phyloP scores from a whole-genome alignment of 164 flowering plant species.

The Aristolochia contorta region DNA sequence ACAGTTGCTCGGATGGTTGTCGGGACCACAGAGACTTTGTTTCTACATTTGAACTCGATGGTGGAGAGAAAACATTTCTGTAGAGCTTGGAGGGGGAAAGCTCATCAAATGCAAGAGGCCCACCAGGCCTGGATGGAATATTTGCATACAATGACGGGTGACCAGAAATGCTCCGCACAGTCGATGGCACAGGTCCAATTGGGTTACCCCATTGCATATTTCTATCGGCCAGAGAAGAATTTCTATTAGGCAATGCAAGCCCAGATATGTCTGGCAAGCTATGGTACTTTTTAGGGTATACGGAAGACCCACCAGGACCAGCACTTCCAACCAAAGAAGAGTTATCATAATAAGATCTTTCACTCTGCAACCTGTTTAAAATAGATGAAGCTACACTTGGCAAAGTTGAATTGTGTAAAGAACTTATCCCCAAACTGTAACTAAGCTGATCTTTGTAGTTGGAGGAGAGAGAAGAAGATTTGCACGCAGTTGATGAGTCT shows the following conservation, averaged over 20 bases:
- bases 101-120: slow-evolving; percentile 48
- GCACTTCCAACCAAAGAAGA: slow-evolving; percentile 23
- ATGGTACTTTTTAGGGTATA: slow-evolving; percentile 62
- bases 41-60: slow-evolving; percentile 25
- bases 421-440: slow-evolving; percentile 31
- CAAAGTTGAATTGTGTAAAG: slow-evolving; percentile 36
- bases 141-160: slow-evolving; percentile 30
- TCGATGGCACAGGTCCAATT: slow-evolving; percentile 38
- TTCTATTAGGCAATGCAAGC: slow-evolving; percentile 34
- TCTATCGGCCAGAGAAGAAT: slow-evolving; percentile 24
- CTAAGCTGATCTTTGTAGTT: slow-evolving; percentile 37
- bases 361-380: slow-evolving; percentile 37
- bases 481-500: slow-evolving; percentile 25
- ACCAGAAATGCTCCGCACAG: slow-evolving; percentile 19
- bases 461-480: slow-evolving; percentile 33
- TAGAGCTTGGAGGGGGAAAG: slow-evolving; percentile 50
- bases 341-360: slow-evolving; percentile 33
- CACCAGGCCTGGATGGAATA: slow-evolving; percentile 27
- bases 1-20: slow-evolving; percentile 82
- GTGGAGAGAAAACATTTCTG: slow-evolving; percentile 38
- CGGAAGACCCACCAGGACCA: slow-evolving; percentile 24
- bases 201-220: slow-evolving; percentile 38
- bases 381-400: slow-evolving; percentile 41
- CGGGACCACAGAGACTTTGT: slow-evolving; percentile 70
- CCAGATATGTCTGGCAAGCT: slow-evolving; percentile 92